phyloP scores from a whole-genome alignment of 345 rosid species.

The Boechera retrofracta region DNA sequence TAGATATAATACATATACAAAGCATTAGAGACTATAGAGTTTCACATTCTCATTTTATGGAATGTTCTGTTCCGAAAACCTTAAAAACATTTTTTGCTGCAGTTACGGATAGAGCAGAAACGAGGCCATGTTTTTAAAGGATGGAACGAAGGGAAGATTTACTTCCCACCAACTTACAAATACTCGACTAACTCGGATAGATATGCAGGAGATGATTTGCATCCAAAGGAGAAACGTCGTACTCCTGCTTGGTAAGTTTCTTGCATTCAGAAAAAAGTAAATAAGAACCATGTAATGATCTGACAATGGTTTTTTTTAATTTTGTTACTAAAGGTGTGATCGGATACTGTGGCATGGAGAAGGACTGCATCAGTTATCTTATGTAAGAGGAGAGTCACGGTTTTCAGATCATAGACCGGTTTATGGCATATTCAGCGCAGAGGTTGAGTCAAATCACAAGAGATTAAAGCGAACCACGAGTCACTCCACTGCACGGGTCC shows the following conservation, averaged over 20 bases:
- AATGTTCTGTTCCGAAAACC: conserved; percentile 3
- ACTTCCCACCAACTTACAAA: conserved; percentile 98
- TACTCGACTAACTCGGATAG: conserved; percentile 97
- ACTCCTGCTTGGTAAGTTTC: conserved; percentile 94
- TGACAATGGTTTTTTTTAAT: conserved; percentile 5
- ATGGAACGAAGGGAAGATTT: conserved; percentile 95
- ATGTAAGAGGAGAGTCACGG: conserved; percentile 91
- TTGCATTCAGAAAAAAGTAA: neutral
- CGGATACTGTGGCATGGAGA: conserved; percentile 94
- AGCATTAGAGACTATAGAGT: neutral
- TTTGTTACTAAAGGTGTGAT: conserved; percentile 72
- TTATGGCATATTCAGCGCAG: conserved; percentile 90
- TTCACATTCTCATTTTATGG: neutral
- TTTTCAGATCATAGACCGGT: conserved; percentile 99
- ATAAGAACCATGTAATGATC: conserved; percentile 21
- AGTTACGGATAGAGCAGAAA: conserved; percentile 93
- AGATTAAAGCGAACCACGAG: conserved; percentile 76
- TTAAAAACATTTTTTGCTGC: conserved; percentile 40
- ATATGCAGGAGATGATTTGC: conserved; percentile 89
- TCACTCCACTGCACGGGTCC: conserved; percentile 72
- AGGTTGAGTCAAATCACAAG: conserved; percentile 81
- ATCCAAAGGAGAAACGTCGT: conserved; percentile 94
- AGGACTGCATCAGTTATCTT: conserved; percentile 88
- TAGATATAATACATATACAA: neutral
- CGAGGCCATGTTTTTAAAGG: conserved; percentile 83